These are phyloP conservation scores for Talinum fruticosum DNA, from an alignment of 148 eudicot genomes.

Conservation along the genomic window DNA sequence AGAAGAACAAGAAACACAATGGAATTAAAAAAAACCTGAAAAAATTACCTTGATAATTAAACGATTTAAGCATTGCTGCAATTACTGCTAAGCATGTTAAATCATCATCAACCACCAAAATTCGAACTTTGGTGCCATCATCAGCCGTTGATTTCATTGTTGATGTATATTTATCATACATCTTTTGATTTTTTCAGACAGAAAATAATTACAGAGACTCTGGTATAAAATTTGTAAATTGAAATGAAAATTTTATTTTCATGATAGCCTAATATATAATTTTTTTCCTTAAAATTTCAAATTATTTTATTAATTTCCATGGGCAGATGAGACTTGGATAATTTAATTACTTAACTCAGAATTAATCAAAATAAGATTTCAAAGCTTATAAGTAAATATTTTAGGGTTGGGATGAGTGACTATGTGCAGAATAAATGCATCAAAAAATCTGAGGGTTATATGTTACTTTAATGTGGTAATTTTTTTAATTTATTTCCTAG, in stretches of 20 bases:
- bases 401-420: background rate
- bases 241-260: background rate
- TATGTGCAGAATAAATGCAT: background rate
- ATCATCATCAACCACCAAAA: conserved; percentile 14
- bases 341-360: background rate
- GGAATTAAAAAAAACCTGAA: background rate
- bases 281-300: background rate
- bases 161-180: background rate
- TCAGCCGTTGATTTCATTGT: background rate
- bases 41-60: conserved; percentile 13
- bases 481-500: background rate
- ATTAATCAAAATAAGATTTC: background rate
- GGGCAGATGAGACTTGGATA: background rate
- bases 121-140: background rate
- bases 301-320: background rate
- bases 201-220: background rate
- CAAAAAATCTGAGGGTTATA: background rate
- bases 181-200: background rate
- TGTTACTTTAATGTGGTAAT: conserved; percentile 3
- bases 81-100: background rate
- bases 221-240: background rate
- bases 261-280: background rate
- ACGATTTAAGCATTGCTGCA: background rate
- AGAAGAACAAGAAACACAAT: background rate
- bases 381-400: background rate